phyloP scores from a whole-genome alignment of 1,139 yeast genomes.

The Nakaseomyces uthaithaninus region DNA sequence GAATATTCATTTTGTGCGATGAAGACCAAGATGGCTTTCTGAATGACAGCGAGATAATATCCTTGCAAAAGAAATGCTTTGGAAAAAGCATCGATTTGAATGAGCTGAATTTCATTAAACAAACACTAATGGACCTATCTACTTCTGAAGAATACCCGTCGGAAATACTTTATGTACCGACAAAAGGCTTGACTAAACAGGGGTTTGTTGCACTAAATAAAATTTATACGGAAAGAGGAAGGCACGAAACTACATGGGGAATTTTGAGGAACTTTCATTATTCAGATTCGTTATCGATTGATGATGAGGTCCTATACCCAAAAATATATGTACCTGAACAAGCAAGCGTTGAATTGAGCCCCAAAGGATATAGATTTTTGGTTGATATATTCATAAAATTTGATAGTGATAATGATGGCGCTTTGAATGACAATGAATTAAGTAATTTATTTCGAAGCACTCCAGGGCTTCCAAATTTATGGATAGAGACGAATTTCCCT shows the following conservation, averaged over 20 bases:
- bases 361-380: conserved; percentile 84
- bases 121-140: conserved; percentile 29
- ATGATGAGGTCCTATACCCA: conserved; percentile 71
- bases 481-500: conserved; percentile 85
- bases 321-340: conserved; percentile 65
- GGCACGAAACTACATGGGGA: conserved; percentile 97
- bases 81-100: conserved; percentile 46
- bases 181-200: conserved; percentile 55
- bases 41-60: conserved; percentile 58
- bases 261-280: conserved; percentile 79
- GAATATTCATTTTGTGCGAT: conserved; percentile 81
- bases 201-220: conserved; percentile 75
- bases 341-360: conserved; percentile 84
- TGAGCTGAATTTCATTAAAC: conserved; percentile 45
- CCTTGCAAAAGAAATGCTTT: conserved; percentile 69
- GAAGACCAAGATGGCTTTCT: conserved; percentile 82
- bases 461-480: conserved; percentile 81
- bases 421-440: conserved; percentile 67
- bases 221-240: conserved; percentile 77
- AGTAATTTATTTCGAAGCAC: conserved; percentile 69
- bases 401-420: conserved; percentile 94
- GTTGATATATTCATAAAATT: conserved; percentile 82
- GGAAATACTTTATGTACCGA: conserved; percentile 25
- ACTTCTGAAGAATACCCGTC: conserved; percentile 15
- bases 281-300: conserved; percentile 80